Conservation (phyloP, 805 yeast genomes). For the Pichia cabralensis region DNA sequence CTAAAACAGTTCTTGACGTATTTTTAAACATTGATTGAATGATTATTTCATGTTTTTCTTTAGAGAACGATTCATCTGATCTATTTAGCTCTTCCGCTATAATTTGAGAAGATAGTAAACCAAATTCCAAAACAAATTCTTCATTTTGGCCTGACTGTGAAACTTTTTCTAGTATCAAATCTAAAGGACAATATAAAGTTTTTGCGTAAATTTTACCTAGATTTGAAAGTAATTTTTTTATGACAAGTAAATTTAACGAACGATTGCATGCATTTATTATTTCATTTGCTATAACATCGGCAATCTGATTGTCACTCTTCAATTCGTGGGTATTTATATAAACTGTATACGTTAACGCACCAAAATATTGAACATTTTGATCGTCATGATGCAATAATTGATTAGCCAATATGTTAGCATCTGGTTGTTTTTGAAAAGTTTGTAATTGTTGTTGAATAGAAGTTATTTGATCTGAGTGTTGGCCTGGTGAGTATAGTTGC, state of each 20-base stretch:
- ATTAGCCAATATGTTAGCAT: slow-evolving; percentile 52
- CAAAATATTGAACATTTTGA: slow-evolving; percentile 56
- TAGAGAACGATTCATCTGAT: slow-evolving; percentile 25
- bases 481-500: slow-evolving; percentile 31
- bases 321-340: slow-evolving; percentile 7
- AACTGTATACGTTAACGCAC: slow-evolving; percentile 72
- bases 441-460: slow-evolving; percentile 48
- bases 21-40: slow-evolving; percentile 27
- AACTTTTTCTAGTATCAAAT: background rate
- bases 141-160: no score
- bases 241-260: slow-evolving; percentile 3
- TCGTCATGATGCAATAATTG: slow-evolving; percentile 33
- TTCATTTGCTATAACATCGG: slow-evolving; percentile 3
- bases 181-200: slow-evolving; percentile 33
- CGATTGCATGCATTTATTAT: slow-evolving; percentile 2
- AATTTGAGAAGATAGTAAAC: slow-evolving; percentile 32
- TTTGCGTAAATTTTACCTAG: slow-evolving; percentile 3
- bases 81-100: slow-evolving; percentile 43
- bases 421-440: slow-evolving; percentile 41
- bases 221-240: slow-evolving; percentile 11
- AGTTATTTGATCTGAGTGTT: slow-evolving; percentile 29
- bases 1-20: slow-evolving; percentile 8
- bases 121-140: slow-evolving; percentile 1
- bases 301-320: no score
- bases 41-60: slow-evolving; percentile 30